Evolutionary conservation across 169 alveolate genomes (phyloP).

Genomic region (Plasmodium knowlesi): DNA sequence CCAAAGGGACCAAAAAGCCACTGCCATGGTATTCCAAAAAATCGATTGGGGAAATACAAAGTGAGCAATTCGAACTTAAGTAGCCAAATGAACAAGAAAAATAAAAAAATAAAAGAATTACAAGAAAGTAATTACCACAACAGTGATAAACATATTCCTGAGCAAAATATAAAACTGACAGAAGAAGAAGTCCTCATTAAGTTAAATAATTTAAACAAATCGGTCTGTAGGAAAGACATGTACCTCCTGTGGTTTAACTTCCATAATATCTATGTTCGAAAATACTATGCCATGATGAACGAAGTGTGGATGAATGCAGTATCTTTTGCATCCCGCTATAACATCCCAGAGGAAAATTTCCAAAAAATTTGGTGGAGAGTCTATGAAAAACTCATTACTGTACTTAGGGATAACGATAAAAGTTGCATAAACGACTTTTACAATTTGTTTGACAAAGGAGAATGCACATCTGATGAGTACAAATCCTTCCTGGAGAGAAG

Average conservation of each 20-base stretch:
- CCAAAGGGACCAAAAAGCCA: neutral
- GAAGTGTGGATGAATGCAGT: neutral
- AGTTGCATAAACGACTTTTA: neutral
- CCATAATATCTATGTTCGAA: neutral
- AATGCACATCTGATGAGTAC: constrained; percentile 14
- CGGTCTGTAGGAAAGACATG: neutral
- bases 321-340: neutral
- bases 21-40: neutral
- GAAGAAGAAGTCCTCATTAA: neutral
- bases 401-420: neutral
- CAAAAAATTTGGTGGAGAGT: constrained; percentile 8
- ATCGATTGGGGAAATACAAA: neutral
- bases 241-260: constrained; percentile 25
- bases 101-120: neutral
- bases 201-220: neutral
- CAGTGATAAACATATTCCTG: neutral
- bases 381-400: neutral
- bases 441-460: constrained; percentile 11
- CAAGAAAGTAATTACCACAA: neutral
- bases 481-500: neutral
- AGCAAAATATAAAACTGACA: neutral
- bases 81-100: neutral
- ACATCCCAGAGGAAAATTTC: neutral
- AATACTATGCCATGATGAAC: constrained; percentile 4
- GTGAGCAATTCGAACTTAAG: neutral